Evolutionary conservation across 2,329 filamentous ascomycete genomes (phyloP), one percentile per base, ranked within the genome.

Genomic region (Dactylonectria macrodidyma): DNA sequence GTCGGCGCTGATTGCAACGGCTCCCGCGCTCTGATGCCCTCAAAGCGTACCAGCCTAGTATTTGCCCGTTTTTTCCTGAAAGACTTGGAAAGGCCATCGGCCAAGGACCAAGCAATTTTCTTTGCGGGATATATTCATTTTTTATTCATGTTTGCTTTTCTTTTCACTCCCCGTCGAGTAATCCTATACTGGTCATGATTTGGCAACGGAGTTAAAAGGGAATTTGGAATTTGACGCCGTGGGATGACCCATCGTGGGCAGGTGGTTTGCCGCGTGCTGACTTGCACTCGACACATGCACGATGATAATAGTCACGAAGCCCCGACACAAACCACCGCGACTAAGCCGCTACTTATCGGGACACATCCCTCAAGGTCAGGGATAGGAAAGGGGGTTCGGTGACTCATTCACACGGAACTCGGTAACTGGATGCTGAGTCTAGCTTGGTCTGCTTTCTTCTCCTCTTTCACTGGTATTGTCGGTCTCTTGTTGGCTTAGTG

Each of bases 1-100:
- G 77, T 80, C 80, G 26, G 81, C 80, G 3, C 68, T 83, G 41
- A 82, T 83, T 58, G 81, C 79, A 22, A 82, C 80, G 3, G 81
- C 81, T 3, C 81, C 81, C 3, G 70, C 72, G 11, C 66, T 76
- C 14, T 70, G n/a, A 30, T 30, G 26, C 26, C 26, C 26, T 30
- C 26, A 30, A 30, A 59, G 19, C 22, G 46, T 69, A 63, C 46
- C 46, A 19, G 7, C 14, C 3, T 6, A 77, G 24, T 14, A 10
- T 41, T 38, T 48, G 36, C 38, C 11, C 14, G n/a, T 19, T 30
- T 33, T 41, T 14, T 26, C n/a, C 22, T 14, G 8, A 7, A 58
- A 14, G n/a, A 3, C 33, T 11, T 12, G 10, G n/a, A 36, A 22
- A 34, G 14, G 30, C 19, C 11, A 22, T 10, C n/a, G 19, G 47